Conservation (phyloP, 305 asterid species). For the Plantago coronopus region DNA sequence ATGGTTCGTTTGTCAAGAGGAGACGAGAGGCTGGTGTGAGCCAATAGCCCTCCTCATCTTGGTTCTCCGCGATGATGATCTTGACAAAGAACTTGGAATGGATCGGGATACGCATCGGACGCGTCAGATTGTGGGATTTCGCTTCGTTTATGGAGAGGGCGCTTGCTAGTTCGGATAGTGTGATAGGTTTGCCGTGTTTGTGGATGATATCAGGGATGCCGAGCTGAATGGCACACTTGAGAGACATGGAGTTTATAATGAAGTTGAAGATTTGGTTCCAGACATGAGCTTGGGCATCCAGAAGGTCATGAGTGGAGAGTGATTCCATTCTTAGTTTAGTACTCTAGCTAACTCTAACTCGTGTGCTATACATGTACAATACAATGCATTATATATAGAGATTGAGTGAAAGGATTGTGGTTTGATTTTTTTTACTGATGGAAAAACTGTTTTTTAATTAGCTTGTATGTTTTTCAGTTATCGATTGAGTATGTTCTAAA, state of each 20-base stretch:
- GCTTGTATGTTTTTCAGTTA: too few relatives aligned
- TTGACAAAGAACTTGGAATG: constrained; percentile 23
- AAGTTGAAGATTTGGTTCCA: constrained; percentile 34
- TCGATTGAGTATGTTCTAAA: too few relatives aligned
- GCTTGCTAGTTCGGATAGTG: constrained; percentile 15
- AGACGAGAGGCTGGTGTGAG: constrained; percentile 22
- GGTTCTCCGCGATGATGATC: neutral
- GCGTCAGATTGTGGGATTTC: constrained; percentile 5
- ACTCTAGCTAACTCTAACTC: too few relatives aligned
- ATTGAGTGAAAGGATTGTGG: too few relatives aligned
- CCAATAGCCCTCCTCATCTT: neutral
- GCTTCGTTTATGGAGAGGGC: constrained; percentile 16
- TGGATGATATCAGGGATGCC: constrained; percentile 36
- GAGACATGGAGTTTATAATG: constrained; percentile 29
- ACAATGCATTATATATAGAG: too few relatives aligned
- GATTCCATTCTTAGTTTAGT: too few relatives aligned
- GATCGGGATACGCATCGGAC: constrained; percentile 26
- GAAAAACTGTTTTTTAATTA: too few relatives aligned
- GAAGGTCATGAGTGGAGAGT: constrained; percentile 24
- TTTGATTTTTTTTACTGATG: too few relatives aligned
- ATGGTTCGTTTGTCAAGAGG: constrained; percentile 19
- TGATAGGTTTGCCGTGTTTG: constrained; percentile 29
- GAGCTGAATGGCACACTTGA: constrained; percentile 36
- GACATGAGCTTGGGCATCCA: constrained; percentile 35
- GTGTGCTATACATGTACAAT: too few relatives aligned